A percentile compares a stretch with the other conserved stretches of the same genome.
phyloP scores from a whole-genome alignment of 805 yeast genomes.

The Metschnikowia amazonensis region DNA sequence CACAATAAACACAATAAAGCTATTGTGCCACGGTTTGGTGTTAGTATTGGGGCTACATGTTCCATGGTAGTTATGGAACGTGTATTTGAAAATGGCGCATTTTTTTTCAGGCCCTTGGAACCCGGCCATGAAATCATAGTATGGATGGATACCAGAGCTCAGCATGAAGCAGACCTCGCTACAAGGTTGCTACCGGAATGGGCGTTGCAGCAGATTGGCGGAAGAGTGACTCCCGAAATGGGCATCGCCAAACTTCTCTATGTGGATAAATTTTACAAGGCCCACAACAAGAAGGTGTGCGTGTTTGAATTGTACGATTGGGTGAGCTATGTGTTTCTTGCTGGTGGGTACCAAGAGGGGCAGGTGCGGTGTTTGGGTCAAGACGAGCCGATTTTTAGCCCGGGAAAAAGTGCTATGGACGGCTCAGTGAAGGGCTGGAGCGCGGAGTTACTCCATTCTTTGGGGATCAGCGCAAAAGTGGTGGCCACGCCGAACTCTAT shows the following conservation, averaged over 20 bases:
- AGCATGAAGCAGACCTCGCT: constrained; percentile 27
- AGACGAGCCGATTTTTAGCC: constrained; percentile 11
- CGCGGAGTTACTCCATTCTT: constrained; percentile 18
- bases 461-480: constrained; percentile 18
- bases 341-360: constrained; percentile 22
- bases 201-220: constrained; percentile 33
- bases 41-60: constrained; percentile 54
- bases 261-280: constrained; percentile 25
- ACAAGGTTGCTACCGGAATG: constrained; percentile 23
- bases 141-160: constrained; percentile 58
- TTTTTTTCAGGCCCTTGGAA: constrained; percentile 31
- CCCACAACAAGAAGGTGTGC: constrained; percentile 14
- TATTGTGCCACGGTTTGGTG: background rate
- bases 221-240: constrained; percentile 52
- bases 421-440: constrained; percentile 59
- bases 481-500: constrained; percentile 8
- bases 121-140: constrained; percentile 42
- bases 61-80: constrained; percentile 47
- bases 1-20: too few relatives aligned
- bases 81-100: constrained; percentile 10
- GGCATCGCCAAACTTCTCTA: constrained; percentile 50
- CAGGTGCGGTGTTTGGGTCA: constrained; percentile 11
- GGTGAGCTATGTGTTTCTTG: constrained; percentile 29
- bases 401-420: constrained; percentile 41
- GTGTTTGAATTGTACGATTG: constrained; percentile 55